These are phyloP conservation scores for Trichoderma harzianum DNA, from an alignment of 2,329 filamentous ascomycete genomes.

Conservation along the genomic window DNA sequence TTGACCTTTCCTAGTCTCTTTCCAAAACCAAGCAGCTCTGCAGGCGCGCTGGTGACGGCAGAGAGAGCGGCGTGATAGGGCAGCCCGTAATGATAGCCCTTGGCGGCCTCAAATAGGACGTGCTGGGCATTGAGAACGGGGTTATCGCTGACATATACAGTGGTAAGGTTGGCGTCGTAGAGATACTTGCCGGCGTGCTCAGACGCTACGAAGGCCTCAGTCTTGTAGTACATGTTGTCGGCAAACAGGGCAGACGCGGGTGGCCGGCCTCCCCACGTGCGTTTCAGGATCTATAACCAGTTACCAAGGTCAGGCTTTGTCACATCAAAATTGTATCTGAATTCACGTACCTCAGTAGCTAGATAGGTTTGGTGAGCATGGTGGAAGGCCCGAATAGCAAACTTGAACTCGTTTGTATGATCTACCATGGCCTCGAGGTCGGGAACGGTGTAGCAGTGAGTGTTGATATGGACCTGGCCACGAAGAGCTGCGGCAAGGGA, in stretches of 20 bases:
- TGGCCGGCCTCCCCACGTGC: constrained; percentile 51
- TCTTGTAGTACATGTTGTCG: constrained; percentile 71
- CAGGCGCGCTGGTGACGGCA: constrained; percentile 56
- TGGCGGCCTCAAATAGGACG: constrained; percentile 63
- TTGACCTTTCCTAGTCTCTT: constrained; percentile 59
- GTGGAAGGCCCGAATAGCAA: constrained; percentile 64
- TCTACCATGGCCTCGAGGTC: constrained; percentile 68
- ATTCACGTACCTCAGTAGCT: constrained; percentile 54
- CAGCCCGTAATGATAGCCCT: constrained; percentile 57
- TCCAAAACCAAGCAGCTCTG: constrained; percentile 55
- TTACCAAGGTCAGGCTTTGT: background rate
- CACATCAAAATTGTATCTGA: too few species aligned
- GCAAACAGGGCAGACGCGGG: constrained; percentile 64
- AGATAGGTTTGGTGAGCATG: constrained; percentile 66
- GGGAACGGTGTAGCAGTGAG: constrained; percentile 67
- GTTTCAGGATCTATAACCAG: constrained; percentile 48
- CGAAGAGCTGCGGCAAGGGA: constrained; percentile 59
- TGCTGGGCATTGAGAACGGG: constrained; percentile 68
- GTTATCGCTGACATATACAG: constrained; percentile 69
- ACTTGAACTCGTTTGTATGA: constrained; percentile 69
- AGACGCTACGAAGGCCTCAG: constrained; percentile 61
- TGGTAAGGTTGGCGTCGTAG: constrained; percentile 61
- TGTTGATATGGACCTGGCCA: constrained; percentile 66
- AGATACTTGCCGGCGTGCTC: constrained; percentile 65
- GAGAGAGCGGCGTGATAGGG: constrained; percentile 59